Evolutionary conservation across 2,329 filamentous ascomycete genomes (phyloP).

Genomic region (Plectosphaerella plurivora): DNA sequence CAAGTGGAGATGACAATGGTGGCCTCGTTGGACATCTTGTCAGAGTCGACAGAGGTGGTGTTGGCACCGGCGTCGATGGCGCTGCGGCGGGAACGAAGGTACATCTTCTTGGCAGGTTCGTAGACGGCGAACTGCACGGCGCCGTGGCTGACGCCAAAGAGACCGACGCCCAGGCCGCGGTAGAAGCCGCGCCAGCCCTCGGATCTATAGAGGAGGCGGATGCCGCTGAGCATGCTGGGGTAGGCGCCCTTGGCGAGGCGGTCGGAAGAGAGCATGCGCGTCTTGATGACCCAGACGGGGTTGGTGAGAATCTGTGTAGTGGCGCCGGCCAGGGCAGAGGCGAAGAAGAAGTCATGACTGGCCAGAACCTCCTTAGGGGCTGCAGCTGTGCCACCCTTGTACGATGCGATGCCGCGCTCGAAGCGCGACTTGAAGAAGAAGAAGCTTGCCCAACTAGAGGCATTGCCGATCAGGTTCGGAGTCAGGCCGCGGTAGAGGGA

Average conservation of each 20-base stretch:
- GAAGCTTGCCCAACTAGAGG: constrained; percentile 85
- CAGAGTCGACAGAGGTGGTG: constrained; percentile 9
- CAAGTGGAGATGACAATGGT: constrained; percentile 75
- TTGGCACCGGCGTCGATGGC: constrained; percentile 27
- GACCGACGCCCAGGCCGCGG: constrained; percentile 74
- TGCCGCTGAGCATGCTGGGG: constrained; percentile 68
- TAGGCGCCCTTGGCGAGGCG: constrained; percentile 73
- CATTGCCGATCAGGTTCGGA: constrained; percentile 88
- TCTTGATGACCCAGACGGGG: constrained; percentile 97
- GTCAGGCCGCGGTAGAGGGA: constrained; percentile 86
- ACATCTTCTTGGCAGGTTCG: constrained; percentile 60
- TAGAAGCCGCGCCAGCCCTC: constrained; percentile 84
- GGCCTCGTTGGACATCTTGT: constrained; percentile 63
- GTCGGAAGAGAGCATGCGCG: constrained; percentile 88
- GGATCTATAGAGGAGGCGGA: constrained; percentile 56
- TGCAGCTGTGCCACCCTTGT: constrained; percentile 16
- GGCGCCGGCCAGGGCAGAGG: constrained; percentile 66
- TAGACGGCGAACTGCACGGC: constrained; percentile 96
- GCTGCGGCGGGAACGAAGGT: constrained; percentile 41
- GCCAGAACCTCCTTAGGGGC: constrained; percentile 37
- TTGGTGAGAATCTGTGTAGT: constrained; percentile 82
- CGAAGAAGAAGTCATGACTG: constrained; percentile 73
- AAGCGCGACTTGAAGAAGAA: constrained; percentile 69
- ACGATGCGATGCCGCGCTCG: constrained; percentile 40
- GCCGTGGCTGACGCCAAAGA: constrained; percentile 86